A percentile compares a stretch with the other conserved stretches of the same genome.
Evolutionary conservation across 208 protist genomes (phyloP).

Genomic region (Zelonia costaricensis): DNA sequence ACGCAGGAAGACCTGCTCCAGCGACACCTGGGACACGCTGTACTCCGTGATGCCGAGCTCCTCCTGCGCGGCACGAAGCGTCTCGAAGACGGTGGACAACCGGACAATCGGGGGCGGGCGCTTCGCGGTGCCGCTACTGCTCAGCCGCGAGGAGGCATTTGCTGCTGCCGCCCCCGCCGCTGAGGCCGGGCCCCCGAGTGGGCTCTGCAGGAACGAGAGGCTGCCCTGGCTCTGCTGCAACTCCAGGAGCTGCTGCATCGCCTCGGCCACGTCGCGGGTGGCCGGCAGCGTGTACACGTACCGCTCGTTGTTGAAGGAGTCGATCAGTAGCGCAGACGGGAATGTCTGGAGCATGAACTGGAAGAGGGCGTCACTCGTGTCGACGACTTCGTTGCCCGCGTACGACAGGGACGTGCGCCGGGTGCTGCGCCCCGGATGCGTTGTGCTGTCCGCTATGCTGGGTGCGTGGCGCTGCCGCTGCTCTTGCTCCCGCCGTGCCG

Average conservation of each 20-base stretch:
- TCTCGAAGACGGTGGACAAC: constrained; percentile 51
- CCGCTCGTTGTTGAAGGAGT: constrained; percentile 41
- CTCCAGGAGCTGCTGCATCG: constrained; percentile 27
- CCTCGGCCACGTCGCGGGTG: constrained; percentile 24
- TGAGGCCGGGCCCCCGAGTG: no score
- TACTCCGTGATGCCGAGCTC: constrained; percentile 67
- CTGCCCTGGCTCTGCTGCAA: constrained; percentile 22
- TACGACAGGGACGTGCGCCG: constrained; percentile 24
- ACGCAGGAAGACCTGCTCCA: constrained; percentile 75
- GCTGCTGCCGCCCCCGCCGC: no score
- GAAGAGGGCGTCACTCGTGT: constrained; percentile 26
- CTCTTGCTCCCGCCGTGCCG: background rate
- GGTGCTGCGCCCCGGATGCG: no score
- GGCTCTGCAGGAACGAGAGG: constrained; percentile 2
- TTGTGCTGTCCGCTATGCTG: no score
- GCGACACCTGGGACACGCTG: constrained; percentile 64
- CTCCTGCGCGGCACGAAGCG: constrained; percentile 35
- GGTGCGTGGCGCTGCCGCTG: background rate
- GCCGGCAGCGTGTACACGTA: constrained; percentile 42
- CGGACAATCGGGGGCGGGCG: constrained; percentile 13
- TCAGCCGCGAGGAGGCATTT: no score
- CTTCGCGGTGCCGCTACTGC: background rate
- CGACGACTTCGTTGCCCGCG: constrained; percentile 29
- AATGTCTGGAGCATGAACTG: constrained; percentile 39
- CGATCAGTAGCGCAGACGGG: constrained; percentile 38